These are phyloP conservation scores for Boletus edulis DNA, from an alignment of 768 basidiomycete genomes.

Conservation along the genomic window DNA sequence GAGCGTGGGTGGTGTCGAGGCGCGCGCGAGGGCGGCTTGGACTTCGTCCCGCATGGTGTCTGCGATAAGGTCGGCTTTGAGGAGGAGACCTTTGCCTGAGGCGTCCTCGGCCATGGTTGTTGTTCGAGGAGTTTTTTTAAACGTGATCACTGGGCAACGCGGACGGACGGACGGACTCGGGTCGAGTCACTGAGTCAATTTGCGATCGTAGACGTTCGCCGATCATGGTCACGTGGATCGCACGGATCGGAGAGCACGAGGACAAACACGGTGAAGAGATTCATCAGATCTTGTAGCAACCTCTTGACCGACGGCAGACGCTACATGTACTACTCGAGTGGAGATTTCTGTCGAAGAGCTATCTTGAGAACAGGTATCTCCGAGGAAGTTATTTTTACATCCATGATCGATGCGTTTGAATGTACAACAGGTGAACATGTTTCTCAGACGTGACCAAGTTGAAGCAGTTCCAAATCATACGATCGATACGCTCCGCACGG, in stretches of 20 bases:
- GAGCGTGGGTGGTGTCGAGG: constrained; percentile 59
- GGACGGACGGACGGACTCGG: constrained; percentile 1
- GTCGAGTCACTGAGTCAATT: neutral
- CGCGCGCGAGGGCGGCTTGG: constrained; percentile 39
- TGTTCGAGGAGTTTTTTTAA: neutral
- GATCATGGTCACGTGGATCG: constrained; percentile 12
- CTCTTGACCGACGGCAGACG: no score
- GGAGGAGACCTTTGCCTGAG: constrained; percentile 66
- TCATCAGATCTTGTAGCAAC: no score
- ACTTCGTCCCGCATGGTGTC: constrained; percentile 71
- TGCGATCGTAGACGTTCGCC: neutral
- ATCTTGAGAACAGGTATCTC: no score
- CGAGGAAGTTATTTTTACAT: no score
- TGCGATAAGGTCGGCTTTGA: constrained; percentile 78
- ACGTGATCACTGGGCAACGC: no score
- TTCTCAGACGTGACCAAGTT: no score
- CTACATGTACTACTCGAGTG: no score
- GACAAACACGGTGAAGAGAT: neutral
- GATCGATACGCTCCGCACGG: no score
- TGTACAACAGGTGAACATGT: no score
- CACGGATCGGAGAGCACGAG: neutral
- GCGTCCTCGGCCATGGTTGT: constrained; percentile 19
- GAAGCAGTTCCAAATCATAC: no score
- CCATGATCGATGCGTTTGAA: no score
- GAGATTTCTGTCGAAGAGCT: no score